Percentiles rank a stretch among this genome's conserved stretches.
Conservation (phyloP, 352 stramenopile species). For the Phytophthora meadii region DNA sequence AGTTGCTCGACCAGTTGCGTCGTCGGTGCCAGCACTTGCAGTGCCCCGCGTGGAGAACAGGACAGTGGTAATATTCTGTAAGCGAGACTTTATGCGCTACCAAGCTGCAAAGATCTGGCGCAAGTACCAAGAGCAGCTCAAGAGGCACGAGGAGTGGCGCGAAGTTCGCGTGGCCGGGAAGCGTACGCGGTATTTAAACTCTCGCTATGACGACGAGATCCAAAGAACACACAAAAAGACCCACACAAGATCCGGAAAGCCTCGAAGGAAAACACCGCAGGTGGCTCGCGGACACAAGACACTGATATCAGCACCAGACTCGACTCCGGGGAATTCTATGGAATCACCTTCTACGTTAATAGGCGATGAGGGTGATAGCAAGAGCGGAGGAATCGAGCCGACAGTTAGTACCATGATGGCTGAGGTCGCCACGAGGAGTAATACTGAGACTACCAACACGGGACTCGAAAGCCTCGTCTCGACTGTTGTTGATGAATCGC, state of each 20-base stretch:
- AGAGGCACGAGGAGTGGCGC: conserved; percentile 53
- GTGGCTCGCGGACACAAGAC: no score
- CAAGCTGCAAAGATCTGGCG: conserved; percentile 74
- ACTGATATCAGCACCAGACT: no score
- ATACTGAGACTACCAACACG: no score
- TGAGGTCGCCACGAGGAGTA: no score
- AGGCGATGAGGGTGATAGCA: no score
- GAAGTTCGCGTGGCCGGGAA: conserved; percentile 56
- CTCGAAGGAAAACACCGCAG: conserved; percentile 16
- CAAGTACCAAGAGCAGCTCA: conserved; percentile 76
- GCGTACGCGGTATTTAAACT: conserved; percentile 59
- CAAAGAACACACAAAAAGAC: conserved; percentile 27
- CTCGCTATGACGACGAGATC: conserved; percentile 42
- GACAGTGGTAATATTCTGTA: conserved; percentile 86
- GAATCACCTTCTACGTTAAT: no score
- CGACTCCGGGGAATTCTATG: no score
- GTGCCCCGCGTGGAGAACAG: conserved; percentile 35
- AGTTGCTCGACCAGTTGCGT: no score
- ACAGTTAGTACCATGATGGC: no score
- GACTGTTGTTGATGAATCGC: no score
- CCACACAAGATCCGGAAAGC: conserved; percentile 23
- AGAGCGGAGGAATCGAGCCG: no score
- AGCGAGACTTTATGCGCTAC: conserved; percentile 81
- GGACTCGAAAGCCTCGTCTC: no score
- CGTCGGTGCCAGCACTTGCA: conserved; percentile 3